Evolutionary conservation across 768 basidiomycete species (phyloP), one percentile per base, ranked within the genome.

Genomic region (Phaeotremella skinneri): DNA sequence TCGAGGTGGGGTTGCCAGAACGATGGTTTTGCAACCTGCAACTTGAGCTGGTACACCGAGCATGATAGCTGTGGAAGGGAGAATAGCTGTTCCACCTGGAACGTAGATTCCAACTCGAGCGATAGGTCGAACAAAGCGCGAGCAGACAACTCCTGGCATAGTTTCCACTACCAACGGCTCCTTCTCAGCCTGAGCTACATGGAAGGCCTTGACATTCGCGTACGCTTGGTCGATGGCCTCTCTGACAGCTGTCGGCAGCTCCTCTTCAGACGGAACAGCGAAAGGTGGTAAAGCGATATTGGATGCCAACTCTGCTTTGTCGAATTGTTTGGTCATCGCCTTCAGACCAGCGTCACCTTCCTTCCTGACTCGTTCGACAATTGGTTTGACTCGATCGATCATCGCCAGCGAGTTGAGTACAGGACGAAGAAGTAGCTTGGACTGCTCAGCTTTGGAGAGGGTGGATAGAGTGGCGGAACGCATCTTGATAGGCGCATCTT

Each of bases 31-130:
- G 80, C 94, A 98, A 2, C 91, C 91, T 1, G 96, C 96, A 9
- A 97, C 96, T 75, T 96, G 92, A 1, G 96, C 96, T 16, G 96
- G 96, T 27, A 97, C 87, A 59, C 94, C 94, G 20, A 99, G 85
- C 93, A 97, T 97, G 68, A 99, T 83, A 2, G 96, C 94, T 20
- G 96, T 98, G 3, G 90, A 93, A 13, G 96, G 96, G 17, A 99
- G 82, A 47, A 98, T 83, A 1, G 96, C 96, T 3, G 96, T 98
- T 16, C 96, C 96, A 27, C 96, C 96, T 1, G 96, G 96, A 2
- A 99, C 88, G 78, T 99, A 99, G 47, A 99, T 81, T 34, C 96
- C 96, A 30, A 98, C 94, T 43, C 93, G 87, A 49, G 88, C 86
- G 69, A 99, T 92, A n/a, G 96, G 87, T 45, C 92, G 85, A 1